Percentiles rank a stretch among this genome's conserved stretches.
These are phyloP conservation scores for Botrytis galanthina DNA, from an alignment of 2,329 filamentous ascomycete species.

Conservation along the genomic window DNA sequence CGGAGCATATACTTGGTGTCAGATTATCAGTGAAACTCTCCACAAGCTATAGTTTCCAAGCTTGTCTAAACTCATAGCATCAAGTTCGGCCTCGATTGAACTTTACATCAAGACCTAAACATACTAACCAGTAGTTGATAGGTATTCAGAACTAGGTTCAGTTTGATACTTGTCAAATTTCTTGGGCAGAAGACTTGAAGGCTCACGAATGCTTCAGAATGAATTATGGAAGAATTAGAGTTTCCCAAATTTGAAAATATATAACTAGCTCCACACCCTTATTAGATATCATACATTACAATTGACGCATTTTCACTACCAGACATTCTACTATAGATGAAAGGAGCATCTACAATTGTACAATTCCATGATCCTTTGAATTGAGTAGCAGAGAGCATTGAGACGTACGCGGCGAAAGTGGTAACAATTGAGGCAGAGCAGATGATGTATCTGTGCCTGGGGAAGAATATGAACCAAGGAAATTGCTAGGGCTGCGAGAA, in stretches of 20 bases:
- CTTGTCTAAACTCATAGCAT: neutral
- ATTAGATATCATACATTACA: neutral
- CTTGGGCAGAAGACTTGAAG: neutral
- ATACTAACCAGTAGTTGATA: no score
- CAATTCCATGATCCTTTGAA: no score
- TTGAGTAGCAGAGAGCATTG: no score
- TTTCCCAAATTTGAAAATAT: no score
- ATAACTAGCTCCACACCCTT: no score
- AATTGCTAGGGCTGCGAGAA: rapidly evolving
- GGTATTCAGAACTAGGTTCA: neutral
- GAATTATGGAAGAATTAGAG: no score
- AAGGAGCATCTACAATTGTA: neutral
- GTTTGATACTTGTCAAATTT: neutral
- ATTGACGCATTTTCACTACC: no score
- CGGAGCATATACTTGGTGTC: neutral
- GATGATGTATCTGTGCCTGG: no score
- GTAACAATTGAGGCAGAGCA: no score
- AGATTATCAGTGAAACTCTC: neutral
- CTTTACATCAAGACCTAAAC: neutral
- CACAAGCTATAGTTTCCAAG: neutral
- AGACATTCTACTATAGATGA: neutral
- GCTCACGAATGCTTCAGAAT: no score
- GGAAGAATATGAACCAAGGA: neutral
- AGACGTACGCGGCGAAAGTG: neutral
- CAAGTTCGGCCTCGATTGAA: no score